Conservation (phyloP, 345 rosid species). For the Arabis hirsuta region DNA sequence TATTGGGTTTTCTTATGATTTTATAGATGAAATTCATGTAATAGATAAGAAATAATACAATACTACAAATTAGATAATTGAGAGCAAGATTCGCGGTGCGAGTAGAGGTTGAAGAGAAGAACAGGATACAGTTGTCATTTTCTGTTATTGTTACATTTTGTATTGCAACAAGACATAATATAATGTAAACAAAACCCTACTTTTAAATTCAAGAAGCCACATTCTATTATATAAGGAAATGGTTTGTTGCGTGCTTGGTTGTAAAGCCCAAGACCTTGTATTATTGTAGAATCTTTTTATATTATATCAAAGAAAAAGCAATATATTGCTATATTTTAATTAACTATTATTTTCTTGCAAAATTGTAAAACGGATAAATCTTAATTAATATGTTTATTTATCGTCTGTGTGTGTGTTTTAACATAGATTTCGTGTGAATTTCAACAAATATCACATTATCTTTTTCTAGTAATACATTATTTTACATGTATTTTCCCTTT, state of each 20-base stretch:
- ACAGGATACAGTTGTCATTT: conserved; percentile 52
- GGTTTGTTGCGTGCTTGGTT: conserved; percentile 35
- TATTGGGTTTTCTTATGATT: background rate
- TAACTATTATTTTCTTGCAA: too few relatives aligned
- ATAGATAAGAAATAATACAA: background rate
- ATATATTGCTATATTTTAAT: too few relatives aligned
- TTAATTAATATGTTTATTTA: too few relatives aligned
- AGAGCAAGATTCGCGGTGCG: conserved; percentile 52
- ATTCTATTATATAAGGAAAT: conserved; percentile 9
- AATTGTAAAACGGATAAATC: too few relatives aligned
- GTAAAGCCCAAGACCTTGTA: conserved; percentile 27
- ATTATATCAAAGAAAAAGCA: too few relatives aligned
- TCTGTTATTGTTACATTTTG: conserved; percentile 49
- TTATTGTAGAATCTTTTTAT: background rate
- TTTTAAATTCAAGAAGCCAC: conserved; percentile 1
- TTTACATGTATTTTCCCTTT: too few relatives aligned
- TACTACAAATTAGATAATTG: conserved; percentile 29
- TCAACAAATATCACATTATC: too few relatives aligned
- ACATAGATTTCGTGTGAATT: too few relatives aligned
- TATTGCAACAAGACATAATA: conserved; percentile 31
- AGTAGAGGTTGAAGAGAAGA: conserved; percentile 19
- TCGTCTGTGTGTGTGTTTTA: too few relatives aligned
- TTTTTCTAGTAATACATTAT: too few relatives aligned
- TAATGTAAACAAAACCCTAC: conserved; percentile 17
- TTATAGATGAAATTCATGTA: background rate